phyloP scores from a whole-genome alignment of 257 asterid species.

The Sherardia arvensis region DNA sequence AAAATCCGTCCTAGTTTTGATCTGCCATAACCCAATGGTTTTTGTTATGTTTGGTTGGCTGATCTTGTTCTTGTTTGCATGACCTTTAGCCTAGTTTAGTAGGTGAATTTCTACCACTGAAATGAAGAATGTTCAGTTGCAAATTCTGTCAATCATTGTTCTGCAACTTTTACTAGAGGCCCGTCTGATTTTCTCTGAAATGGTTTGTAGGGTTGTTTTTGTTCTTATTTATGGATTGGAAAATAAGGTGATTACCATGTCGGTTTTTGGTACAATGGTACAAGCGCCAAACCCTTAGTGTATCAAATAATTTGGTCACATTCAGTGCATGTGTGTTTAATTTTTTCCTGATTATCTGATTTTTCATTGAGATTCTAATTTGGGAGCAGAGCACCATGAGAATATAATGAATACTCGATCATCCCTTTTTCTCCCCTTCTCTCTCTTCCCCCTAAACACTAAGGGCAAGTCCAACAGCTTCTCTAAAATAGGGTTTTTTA shows the following conservation, averaged over 20 bases:
- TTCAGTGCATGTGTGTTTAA: too few species aligned
- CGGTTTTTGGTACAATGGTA: not conserved
- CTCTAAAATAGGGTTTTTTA: too few species aligned
- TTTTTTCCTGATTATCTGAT: too few species aligned
- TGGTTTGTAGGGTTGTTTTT: not conserved
- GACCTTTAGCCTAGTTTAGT: not conserved
- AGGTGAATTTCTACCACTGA: not conserved
- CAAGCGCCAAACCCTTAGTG: not conserved
- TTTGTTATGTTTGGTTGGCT: slow-evolving; percentile 1
- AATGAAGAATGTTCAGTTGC: not conserved
- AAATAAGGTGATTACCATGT: not conserved
- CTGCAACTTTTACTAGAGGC: too few species aligned
- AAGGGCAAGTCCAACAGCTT: too few species aligned
- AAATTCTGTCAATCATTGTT: not conserved
- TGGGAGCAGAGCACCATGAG: too few species aligned
- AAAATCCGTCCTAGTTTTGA: not conserved
- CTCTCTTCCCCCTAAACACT: too few species aligned
- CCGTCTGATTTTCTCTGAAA: not conserved
- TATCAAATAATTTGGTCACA: too few species aligned
- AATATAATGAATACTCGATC: too few species aligned
- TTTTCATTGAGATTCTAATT: too few species aligned
- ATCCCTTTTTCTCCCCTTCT: too few species aligned
- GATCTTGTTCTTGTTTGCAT: not conserved
- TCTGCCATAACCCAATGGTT: slow-evolving; percentile 7
- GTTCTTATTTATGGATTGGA: not conserved